Base-by-base conservation (phyloP, 169 alveolate species). In the Babesia ovis region DNA sequence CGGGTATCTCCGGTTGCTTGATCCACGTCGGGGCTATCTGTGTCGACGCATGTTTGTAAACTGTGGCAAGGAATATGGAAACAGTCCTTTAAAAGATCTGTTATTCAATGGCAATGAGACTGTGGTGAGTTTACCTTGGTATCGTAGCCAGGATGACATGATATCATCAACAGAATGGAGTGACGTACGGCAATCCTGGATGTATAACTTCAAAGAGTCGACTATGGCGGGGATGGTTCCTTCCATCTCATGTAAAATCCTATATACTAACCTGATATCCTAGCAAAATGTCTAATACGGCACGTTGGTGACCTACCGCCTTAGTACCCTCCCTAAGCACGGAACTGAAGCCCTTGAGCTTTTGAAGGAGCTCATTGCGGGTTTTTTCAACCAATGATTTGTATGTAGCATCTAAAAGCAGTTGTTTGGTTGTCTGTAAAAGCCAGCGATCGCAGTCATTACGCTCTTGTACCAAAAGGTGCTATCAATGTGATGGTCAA, bases 381-480 rank as follows among this genome's bases (percentile, higher is more conserved):
- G 39, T 50, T 20, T 45, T 41, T 16, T n/a, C 16, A 14, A 79
- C 20, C 50, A 79, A 20, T 0, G 43, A 16, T 3, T 27, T 16
- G 2, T 32, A 23, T 23, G 68, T 48, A 4, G 54, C 25, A 20
- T 42, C 51, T 16, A 23, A 5, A 4, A 75, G 22, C 0, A n/a
- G 46, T 20, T 14, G 34, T 20, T n/a, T 20, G 1, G 81, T 56
- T 11, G 61, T 4, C 35, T 70, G 27, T 16, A 14, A 16, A 1
- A 79, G 53, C 68, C 73, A 68, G 11, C 42, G 39, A 45, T 11
- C 58, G 32, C 76, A 58, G 37, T 58, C 51, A 6, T 29, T 18
- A 8, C 46, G 23, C 45, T 79, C 86, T 29, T 79, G 81, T n/a
- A 60, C 69, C 59, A 79, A 14, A 29, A 81, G 62, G 72, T 64